These are phyloP conservation scores for Chrysanthemum makinoi DNA, from an alignment of 129 eudicot genomes.

Conservation along the genomic window DNA sequence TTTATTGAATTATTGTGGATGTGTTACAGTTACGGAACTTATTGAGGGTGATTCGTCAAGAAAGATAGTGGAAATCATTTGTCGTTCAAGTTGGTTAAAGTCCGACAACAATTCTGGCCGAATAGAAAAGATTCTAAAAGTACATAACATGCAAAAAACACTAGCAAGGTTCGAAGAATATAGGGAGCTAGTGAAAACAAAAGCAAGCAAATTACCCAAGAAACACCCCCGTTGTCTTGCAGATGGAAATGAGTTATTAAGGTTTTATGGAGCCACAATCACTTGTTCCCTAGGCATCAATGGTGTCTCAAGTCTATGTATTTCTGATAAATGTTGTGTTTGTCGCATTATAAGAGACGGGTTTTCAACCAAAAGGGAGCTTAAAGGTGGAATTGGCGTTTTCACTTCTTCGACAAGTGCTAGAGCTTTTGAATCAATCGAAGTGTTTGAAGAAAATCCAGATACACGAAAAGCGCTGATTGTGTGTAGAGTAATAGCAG, in stretches of 20 bases:
- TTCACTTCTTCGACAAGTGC: conserved; percentile 86
- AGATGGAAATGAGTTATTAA: conserved; percentile 78
- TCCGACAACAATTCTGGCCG: conserved; percentile 63
- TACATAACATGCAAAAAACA: conserved; percentile 86
- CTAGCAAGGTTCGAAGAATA: conserved; percentile 79
- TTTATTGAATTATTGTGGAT: not conserved
- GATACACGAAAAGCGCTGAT: conserved; percentile 67
- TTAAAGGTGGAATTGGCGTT: conserved; percentile 63
- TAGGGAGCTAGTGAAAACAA: conserved; percentile 69
- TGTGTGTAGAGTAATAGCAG: conserved; percentile 88
- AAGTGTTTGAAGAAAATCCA: conserved; percentile 32
- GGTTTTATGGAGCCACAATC: conserved; percentile 74
- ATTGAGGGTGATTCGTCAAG: conserved; percentile 85
- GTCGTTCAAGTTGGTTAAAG: conserved; percentile 79
- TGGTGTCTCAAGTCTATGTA: conserved; percentile 63
- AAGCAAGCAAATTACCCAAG: conserved; percentile 79
- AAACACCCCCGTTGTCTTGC: conserved; percentile 94
- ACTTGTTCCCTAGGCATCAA: conserved; percentile 66
- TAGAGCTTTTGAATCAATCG: conserved; percentile 67
- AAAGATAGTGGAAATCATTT: conserved; percentile 86
- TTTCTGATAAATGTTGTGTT: conserved; percentile 68
- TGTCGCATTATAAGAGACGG: conserved; percentile 74
- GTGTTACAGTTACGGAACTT: conserved; percentile 67
- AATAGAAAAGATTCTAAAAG: conserved; percentile 75
- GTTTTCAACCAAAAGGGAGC: conserved; percentile 59